Percentiles rank a stretch among this genome's conserved stretches.
Evolutionary conservation across 768 basidiomycete species (phyloP).

Genomic region (Hydnomerulius pinastri): DNA sequence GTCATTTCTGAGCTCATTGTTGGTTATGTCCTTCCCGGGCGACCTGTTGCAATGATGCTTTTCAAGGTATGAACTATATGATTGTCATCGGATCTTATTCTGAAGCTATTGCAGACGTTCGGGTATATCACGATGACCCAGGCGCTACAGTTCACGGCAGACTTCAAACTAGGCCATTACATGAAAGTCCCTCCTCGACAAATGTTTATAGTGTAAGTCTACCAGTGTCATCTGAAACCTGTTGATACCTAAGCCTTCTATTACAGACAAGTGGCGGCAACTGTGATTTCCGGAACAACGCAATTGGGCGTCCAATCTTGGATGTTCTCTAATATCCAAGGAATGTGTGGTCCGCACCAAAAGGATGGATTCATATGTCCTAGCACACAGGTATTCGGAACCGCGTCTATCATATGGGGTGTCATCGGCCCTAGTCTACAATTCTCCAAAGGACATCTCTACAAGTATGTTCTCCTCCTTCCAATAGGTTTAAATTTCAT

Average conservation of each 20-base stretch:
- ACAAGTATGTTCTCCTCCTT: too few species aligned
- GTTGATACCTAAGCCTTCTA: too few species aligned
- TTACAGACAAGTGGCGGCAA: too few species aligned
- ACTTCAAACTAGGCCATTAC: slow-evolving; percentile 32
- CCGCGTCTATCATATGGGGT: slow-evolving; percentile 40
- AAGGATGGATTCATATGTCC: slow-evolving; percentile 44
- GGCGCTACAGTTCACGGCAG: slow-evolving; percentile 38
- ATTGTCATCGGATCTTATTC: too few species aligned
- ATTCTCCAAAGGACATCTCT: slow-evolving; percentile 63
- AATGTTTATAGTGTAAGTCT: slow-evolving; percentile 40
- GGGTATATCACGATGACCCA: too few species aligned
- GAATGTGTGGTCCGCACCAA: slow-evolving; percentile 41
- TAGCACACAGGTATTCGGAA: slow-evolving; percentile 41
- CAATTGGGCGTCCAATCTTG: slow-evolving; percentile 47
- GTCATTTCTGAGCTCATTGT: too few species aligned
- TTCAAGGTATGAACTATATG: too few species aligned
- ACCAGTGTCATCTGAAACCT: slow-evolving; percentile 39
- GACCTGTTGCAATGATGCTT: too few species aligned
- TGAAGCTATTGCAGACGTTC: too few species aligned
- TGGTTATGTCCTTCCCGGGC: too few species aligned
- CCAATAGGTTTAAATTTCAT: too few species aligned
- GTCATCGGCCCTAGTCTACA: slow-evolving; percentile 71
- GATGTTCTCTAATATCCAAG: slow-evolving; percentile 45
- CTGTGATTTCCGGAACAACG: too few species aligned
- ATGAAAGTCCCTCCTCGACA: slow-evolving; percentile 35